Evolutionary conservation across 176 grass and related monocot species (phyloP).

Genomic region (Juncus effusus): DNA sequence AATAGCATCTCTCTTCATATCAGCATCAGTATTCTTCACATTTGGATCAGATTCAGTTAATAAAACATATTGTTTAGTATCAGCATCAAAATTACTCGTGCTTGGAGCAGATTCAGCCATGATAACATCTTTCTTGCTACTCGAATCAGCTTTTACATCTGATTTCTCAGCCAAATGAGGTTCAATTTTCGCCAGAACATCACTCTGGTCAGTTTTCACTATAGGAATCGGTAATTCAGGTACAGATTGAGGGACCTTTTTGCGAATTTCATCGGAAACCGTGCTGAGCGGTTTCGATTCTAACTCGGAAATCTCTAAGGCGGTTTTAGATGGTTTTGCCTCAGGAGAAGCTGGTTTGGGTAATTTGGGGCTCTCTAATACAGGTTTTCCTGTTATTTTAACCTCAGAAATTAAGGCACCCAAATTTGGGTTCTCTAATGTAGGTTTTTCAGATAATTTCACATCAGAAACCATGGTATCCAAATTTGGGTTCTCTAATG

Average conservation of each 20-base stretch:
- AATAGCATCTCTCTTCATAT: background rate
- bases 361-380: slow-evolving; percentile 15
- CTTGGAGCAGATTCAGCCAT: slow-evolving; percentile 4
- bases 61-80: slow-evolving; percentile 24
- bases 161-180: slow-evolving; percentile 28
- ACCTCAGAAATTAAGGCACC: too few species aligned
- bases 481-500: slow-evolving; percentile 1
- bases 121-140: too few species aligned
- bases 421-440: too few species aligned
- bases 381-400: too few species aligned
- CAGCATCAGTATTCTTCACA: slow-evolving; percentile 13
- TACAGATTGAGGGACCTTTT: background rate
- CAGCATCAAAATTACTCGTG: slow-evolving; percentile 24
- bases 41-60: slow-evolving; percentile 32
- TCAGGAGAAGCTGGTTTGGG: background rate
- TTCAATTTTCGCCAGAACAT: slow-evolving; percentile 21
- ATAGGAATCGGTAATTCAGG: slow-evolving; percentile 8
- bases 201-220: slow-evolving; percentile 32
- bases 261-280: slow-evolving; percentile 30
- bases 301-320: slow-evolving; percentile 17
- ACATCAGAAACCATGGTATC: background rate
- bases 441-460: too few species aligned
- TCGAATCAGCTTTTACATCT: slow-evolving; percentile 35
- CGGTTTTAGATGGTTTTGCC: slow-evolving; percentile 1
- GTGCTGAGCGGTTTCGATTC: slow-evolving; percentile 21